Percentiles rank a stretch among this genome's conserved stretches.
These are phyloP conservation scores for Rusavskia elegans DNA, from an alignment of 495 filamentous ascomycete genomes.

Conservation along the genomic window DNA sequence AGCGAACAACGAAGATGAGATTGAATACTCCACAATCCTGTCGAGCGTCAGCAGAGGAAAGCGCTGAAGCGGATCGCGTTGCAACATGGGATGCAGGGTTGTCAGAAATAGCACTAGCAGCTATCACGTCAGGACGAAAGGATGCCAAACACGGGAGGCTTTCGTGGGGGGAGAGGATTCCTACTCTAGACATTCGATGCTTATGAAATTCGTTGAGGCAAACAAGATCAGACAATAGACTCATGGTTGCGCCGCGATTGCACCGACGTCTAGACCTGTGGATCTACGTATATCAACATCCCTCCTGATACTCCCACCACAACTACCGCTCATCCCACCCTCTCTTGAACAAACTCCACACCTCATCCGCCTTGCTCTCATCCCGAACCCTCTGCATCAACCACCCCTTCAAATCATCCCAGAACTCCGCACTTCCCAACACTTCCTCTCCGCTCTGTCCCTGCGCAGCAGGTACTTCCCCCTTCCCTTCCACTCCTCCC, in stretches of 20 bases:
- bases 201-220: background rate
- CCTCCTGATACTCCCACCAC: background rate
- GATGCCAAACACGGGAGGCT: background rate
- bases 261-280: background rate
- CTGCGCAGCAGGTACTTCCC: conserved; percentile 29
- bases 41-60: conserved; percentile 66
- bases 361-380: conserved; percentile 45
- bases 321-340: conserved; percentile 37
- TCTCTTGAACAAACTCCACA: conserved; percentile 47
- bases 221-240: background rate
- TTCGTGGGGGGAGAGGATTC: background rate
- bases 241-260: no score
- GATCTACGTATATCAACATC: background rate
- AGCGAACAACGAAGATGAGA: conserved; percentile 81
- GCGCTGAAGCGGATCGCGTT: conserved; percentile 9
- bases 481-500: conserved; percentile 9
- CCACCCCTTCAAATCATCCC: conserved; percentile 72
- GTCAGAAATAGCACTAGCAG: background rate
- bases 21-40: conserved; percentile 70
- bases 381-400: conserved; percentile 64
- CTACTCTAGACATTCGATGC: background rate
- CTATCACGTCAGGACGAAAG: background rate
- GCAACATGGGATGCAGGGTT: no score
- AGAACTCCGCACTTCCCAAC: conserved; percentile 62
- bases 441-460: conserved; percentile 40